Percentiles rank a stretch among this genome's conserved stretches.
Conservation (phyloP, 768 basidiomycete genomes). For the Favolaschia claudopus region DNA sequence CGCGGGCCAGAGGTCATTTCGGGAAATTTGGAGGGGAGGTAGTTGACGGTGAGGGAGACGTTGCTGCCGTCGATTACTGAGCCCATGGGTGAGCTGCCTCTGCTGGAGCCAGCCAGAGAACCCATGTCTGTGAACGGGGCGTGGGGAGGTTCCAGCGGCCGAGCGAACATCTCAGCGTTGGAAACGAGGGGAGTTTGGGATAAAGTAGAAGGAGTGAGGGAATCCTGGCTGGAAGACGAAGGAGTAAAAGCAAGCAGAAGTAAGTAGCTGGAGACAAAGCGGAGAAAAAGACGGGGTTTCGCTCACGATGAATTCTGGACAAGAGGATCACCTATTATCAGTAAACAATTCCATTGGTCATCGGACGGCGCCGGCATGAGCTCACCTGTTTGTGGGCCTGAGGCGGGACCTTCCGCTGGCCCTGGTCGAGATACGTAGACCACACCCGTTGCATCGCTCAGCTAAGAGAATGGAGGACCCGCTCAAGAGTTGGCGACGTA, state of each 20-base stretch:
- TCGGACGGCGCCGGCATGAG: conserved; percentile 23
- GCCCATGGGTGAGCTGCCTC: conserved; percentile 26
- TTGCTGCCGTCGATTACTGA: conserved; percentile 29
- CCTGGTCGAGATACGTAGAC: conserved; percentile 48
- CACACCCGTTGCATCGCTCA: conserved; percentile 50
- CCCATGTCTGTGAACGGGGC: conserved; percentile 39
- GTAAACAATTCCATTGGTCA: conserved; percentile 27
- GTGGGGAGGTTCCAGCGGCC: conserved; percentile 41
- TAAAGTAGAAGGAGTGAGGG: conserved; percentile 51
- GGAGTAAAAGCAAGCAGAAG: conserved; percentile 17
- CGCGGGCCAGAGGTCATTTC: conserved; percentile 51
- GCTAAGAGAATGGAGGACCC: no score
- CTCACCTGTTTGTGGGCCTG: conserved; percentile 27
- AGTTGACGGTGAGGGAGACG: conserved; percentile 67
- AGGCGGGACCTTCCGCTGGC: conserved; percentile 14
- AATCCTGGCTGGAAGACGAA: conserved; percentile 37
- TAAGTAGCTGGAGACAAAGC: background rate
- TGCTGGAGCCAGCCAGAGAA: conserved; percentile 30
- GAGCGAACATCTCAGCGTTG: conserved; percentile 49
- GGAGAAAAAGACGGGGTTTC: background rate
- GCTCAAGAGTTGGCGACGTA: no score
- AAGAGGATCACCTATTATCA: background rate
- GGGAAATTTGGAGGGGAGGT: conserved; percentile 80
- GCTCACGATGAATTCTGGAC: conserved; percentile 28
- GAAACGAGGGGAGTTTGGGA: conserved; percentile 58